Percentiles rank a stretch among this genome's conserved stretches.
These are phyloP conservation scores for Coccomyxa subellipsoidea DNA, from an alignment of 163 green algal species.

Conservation along the genomic window DNA sequence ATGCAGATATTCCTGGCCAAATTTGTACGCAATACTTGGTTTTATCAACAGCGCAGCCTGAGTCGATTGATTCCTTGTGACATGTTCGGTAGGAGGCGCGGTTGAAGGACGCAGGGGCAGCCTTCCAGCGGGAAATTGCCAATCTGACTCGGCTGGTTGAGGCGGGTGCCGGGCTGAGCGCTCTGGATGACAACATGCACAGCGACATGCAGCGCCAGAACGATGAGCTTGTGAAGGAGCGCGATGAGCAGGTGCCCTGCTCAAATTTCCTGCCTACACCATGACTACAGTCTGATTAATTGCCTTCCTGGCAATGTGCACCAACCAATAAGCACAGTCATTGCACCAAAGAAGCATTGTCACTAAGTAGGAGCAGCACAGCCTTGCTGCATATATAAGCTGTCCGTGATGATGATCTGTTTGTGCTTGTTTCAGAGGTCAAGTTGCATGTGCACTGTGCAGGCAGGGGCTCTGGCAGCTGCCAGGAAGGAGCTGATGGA, in stretches of 20 bases:
- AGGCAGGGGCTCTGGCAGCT: neutral
- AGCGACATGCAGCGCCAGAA: constrained; percentile 83
- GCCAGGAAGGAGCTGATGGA: neutral
- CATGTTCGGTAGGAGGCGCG: neutral
- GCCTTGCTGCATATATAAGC: neutral
- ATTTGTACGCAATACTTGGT: neutral
- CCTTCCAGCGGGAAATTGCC: constrained; percentile 67
- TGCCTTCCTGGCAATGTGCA: too few species aligned
- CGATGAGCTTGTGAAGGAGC: constrained; percentile 79
- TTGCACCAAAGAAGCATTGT: too few species aligned
- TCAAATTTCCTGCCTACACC: too few species aligned
- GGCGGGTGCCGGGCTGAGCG: constrained; percentile 64
- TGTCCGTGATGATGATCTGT: neutral
- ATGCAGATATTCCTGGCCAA: neutral
- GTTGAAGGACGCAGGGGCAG: neutral
- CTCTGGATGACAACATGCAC: constrained; percentile 78
- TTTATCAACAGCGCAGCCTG: neutral
- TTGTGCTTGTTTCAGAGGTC: neutral
- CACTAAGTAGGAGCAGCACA: too few species aligned
- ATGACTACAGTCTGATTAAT: too few species aligned
- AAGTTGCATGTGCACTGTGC: neutral
- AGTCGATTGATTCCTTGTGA: neutral
- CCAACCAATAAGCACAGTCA: too few species aligned
- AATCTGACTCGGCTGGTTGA: constrained; percentile 80
- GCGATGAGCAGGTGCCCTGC: constrained; percentile 64